A percentile compares a stretch with the other conserved stretches of the same genome.
Evolutionary conservation across 352 stramenopile genomes (phyloP).

Genomic region (Blastocystis sp.): DNA sequence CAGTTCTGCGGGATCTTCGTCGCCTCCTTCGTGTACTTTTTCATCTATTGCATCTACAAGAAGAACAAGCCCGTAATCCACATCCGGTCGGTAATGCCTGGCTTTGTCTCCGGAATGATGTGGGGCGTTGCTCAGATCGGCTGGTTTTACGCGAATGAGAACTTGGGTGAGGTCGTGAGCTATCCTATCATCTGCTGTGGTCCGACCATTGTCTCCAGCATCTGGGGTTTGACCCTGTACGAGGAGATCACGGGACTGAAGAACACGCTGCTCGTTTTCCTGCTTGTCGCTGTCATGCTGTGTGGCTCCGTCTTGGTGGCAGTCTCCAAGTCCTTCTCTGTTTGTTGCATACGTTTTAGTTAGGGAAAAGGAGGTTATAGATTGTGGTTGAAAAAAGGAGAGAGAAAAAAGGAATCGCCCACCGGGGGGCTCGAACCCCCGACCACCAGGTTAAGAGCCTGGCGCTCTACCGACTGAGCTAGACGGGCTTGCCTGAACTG

Average conservation of each 20-base stretch:
- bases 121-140: conserved; percentile 61
- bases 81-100: conserved; percentile 40
- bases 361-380: not conserved
- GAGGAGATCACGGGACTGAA: conserved; percentile 64
- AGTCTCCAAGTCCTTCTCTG: not conserved
- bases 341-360: not conserved
- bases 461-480: not conserved
- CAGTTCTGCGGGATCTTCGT: conserved; percentile 69
- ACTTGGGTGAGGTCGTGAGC: conserved; percentile 45
- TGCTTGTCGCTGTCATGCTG: conserved; percentile 5
- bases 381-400: not conserved
- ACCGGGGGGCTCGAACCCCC: not conserved
- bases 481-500: not conserved
- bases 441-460: not conserved
- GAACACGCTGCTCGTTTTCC: conserved; percentile 46
- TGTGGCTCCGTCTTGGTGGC: not conserved
- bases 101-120: conserved; percentile 63
- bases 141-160: conserved; percentile 68
- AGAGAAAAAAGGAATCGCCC: not conserved
- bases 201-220: conserved; percentile 62
- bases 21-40: conserved; percentile 66
- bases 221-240: conserved; percentile 66
- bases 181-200: conserved; percentile 68
- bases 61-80: conserved; percentile 14
- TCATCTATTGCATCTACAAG: conserved; percentile 57